Conservation (phyloP, 192 early-diverging fungal species). For the Gigaspora rosea region DNA sequence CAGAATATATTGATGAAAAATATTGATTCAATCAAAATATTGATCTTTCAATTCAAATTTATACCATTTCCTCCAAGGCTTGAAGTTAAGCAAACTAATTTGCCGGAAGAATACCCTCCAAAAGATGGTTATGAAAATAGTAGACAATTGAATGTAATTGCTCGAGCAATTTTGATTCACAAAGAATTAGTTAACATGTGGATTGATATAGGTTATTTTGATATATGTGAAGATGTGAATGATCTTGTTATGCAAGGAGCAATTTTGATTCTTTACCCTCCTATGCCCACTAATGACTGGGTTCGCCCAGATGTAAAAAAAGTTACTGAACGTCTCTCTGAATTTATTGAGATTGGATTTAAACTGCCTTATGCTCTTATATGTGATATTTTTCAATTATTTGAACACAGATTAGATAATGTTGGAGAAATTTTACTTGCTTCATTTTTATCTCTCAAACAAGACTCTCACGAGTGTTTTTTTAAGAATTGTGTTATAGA, state of each 20-base stretch:
- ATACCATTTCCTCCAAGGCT: conserved; percentile 14
- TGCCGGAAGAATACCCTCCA: conserved; percentile 7
- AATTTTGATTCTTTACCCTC: conserved; percentile 3
- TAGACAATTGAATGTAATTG: conserved; percentile 13
- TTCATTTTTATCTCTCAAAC: background rate
- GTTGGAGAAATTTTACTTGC: conserved; percentile 4
- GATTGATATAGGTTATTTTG: background rate
- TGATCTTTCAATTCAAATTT: conserved; percentile 2
- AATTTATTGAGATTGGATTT: conserved; percentile 1
- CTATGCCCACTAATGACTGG: background rate
- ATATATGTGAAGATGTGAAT: conserved; percentile 23
- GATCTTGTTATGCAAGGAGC: conserved; percentile 23
- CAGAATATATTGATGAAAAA: background rate
- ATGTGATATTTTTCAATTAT: conserved; percentile 5
- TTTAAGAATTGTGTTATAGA: too few species aligned
- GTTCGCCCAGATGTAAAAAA: background rate
- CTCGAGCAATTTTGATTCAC: conserved; percentile 18
- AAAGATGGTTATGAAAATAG: conserved; percentile 24
- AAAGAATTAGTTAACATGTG: background rate
- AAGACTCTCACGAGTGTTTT: too few species aligned
- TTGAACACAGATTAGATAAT: conserved; percentile 5
- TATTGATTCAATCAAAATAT: background rate
- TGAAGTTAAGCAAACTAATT: background rate
- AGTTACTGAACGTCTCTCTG: background rate
- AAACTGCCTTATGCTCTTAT: conserved; percentile 8